Evolutionary conservation across 225 moss, liverwort and hornwort species (phyloP).

Genomic region (Polytrichum formosum): DNA sequence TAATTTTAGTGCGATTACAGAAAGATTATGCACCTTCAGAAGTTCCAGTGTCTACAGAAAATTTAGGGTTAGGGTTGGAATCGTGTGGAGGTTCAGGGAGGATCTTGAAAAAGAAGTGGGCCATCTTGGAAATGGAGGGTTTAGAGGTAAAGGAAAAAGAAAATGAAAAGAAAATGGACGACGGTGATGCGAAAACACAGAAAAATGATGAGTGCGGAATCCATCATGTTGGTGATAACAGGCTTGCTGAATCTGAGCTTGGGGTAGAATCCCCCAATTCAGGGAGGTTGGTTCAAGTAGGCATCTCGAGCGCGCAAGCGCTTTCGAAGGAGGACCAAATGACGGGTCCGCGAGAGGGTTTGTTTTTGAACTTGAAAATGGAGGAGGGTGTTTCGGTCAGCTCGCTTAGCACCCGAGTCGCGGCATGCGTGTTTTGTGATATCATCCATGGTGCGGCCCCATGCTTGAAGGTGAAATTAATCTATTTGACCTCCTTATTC

Average conservation of each 20-base stretch:
- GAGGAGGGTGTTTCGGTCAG: conserved; percentile 9
- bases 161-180: neutral
- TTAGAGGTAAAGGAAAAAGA: neutral
- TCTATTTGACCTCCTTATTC: neutral
- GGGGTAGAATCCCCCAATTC: conserved; percentile 5
- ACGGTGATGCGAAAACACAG: neutral
- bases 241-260: conserved; percentile 1
- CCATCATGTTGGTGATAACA: neutral
- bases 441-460: conserved; percentile 48
- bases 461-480: conserved; percentile 19
- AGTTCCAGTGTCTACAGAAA: neutral
- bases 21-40: neutral
- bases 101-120: conserved; percentile 12
- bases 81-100: conserved; percentile 24
- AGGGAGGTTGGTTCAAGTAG: conserved; percentile 18
- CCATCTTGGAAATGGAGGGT: neutral
- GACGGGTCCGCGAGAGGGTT: neutral
- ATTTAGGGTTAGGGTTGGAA: conserved; percentile 5
- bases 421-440: conserved; percentile 50
- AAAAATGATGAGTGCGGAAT: conserved; percentile 3
- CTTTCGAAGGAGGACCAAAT: conserved; percentile 14
- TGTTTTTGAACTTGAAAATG: neutral
- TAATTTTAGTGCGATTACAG: conserved; percentile 8
- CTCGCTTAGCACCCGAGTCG: conserved; percentile 5
- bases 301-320: conserved; percentile 31